phyloP scores from a whole-genome alignment of 2,329 filamentous ascomycete genomes.

The Trichoderma endophyticum region DNA sequence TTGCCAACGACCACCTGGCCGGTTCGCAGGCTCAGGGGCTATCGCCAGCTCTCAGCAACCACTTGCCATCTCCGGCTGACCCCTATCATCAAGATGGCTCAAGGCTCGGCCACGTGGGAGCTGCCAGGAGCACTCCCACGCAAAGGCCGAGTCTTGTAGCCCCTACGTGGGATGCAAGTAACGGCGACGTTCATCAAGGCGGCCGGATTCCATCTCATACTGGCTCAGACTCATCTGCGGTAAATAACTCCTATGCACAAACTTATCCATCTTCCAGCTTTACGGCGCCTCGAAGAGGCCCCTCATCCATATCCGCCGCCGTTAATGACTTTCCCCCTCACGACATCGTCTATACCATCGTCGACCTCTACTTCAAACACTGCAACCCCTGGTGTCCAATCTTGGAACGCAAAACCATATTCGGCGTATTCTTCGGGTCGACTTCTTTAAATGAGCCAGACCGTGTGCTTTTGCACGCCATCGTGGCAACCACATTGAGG shows the following conservation, averaged over 20 bases:
- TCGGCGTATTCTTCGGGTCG: constrained; percentile 40
- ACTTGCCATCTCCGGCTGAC: constrained; percentile 34
- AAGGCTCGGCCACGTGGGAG: not conserved
- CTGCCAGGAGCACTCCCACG: constrained; percentile 16
- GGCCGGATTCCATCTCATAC: not conserved
- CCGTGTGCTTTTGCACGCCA: constrained; percentile 42
- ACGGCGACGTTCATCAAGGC: not conserved
- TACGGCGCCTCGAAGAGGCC: constrained; percentile 21
- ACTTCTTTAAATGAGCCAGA: constrained; percentile 40
- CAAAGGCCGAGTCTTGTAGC: constrained; percentile 4
- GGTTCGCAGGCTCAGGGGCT: constrained; percentile 24
- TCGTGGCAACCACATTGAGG: constrained; percentile 42
- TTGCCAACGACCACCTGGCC: constrained; percentile 33
- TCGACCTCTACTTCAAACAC: constrained; percentile 62
- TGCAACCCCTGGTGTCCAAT: constrained; percentile 58
- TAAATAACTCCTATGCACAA: constrained; percentile 1
- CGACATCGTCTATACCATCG: constrained; percentile 57
- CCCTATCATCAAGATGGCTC: constrained; percentile 20
- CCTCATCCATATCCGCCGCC: constrained; percentile 37
- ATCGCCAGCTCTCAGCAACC: constrained; percentile 37
- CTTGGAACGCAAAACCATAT: constrained; percentile 42
- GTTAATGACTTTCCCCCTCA: constrained; percentile 55
- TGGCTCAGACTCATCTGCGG: not conserved
- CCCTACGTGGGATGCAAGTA: constrained; percentile 10
- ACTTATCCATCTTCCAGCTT: constrained; percentile 12